phyloP scores from a whole-genome alignment of 108 stramenopile genomes.

The Nitzschia putrida region DNA sequence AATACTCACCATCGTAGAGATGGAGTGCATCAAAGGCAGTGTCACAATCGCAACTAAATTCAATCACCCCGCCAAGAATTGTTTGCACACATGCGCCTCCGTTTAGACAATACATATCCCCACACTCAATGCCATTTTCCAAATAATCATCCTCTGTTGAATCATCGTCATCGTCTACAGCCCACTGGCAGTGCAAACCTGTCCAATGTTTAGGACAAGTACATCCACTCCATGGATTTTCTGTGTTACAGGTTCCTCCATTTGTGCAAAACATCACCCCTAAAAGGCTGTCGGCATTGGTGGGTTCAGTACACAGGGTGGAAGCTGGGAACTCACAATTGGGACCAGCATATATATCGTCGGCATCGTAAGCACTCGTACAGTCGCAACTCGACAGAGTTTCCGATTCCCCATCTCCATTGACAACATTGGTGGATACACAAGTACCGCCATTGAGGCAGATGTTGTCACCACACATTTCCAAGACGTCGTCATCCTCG shows the following conservation, averaged over 20 bases:
- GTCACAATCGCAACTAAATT: slow-evolving; percentile 30
- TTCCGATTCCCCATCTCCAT: not conserved
- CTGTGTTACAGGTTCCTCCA: slow-evolving; percentile 23
- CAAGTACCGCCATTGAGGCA: slow-evolving; percentile 32
- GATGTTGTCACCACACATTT: slow-evolving; percentile 15
- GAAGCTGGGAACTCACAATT: slow-evolving; percentile 35
- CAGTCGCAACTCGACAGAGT: slow-evolving; percentile 35
- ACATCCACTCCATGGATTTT: slow-evolving; percentile 11
- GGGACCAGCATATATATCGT: slow-evolving; percentile 19
- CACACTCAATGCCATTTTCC: slow-evolving; percentile 7
- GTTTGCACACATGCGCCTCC: slow-evolving; percentile 24
- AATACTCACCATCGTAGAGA: slow-evolving; percentile 29
- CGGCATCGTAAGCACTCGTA: slow-evolving; percentile 12
- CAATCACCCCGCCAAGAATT: not conserved
- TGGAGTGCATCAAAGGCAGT: slow-evolving; percentile 20
- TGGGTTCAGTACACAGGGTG: slow-evolving; percentile 24
- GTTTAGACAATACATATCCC: slow-evolving; percentile 21
- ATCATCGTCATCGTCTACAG: slow-evolving; percentile 2
- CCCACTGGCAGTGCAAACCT: slow-evolving; percentile 29
- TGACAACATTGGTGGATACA: not conserved
- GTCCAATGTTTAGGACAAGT: slow-evolving; percentile 16
- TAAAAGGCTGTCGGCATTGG: not conserved
- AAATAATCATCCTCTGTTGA: not conserved
- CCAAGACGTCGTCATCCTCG: not conserved
- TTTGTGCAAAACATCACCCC: slow-evolving; percentile 33